Evolutionary conservation across 2,329 filamentous ascomycete genomes (phyloP), one percentile per base, ranked within the genome.

Genomic region (Pezicula carpinea): DNA sequence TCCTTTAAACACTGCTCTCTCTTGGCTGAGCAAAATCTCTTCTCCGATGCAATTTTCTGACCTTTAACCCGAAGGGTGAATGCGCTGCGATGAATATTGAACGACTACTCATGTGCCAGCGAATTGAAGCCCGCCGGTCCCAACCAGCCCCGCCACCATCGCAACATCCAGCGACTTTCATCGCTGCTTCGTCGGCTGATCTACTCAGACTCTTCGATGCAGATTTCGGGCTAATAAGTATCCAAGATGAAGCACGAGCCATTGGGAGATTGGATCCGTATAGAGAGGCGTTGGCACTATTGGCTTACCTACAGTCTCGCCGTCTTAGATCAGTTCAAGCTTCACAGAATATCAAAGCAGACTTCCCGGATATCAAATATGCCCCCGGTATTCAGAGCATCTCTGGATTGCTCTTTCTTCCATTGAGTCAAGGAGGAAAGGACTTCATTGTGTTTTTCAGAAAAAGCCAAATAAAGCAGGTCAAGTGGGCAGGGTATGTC

Each of bases 361-460:
- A 57, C 38, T 58, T 57, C 43, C 54, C 52, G 6, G 44, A 44
- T 17, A 46, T 59, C 6, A 44, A 45, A 1, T 49, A 48, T 23
- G 15, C 48, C 5, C 48, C 50, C 32, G 54, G 55, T 2, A 49
- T 59, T 15, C 38, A 50, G 6, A 44, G 26, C 5, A 48, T 59
- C 26, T 48, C 53, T n/a, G 56, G 57, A 1, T 36, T 58, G 4
- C 41, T 58, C 4, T 19, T 59, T 3, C 42, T 59, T n/a, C 57
- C 57, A 8, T 43, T 59, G 14, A 54, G 50, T 33, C 41, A 53
- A 14, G 51, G 50, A 18, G 54, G 51, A 8, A 48, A 48, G 40
- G 54, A 58, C 19, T 59, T 58, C 38, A 34, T 58, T n/a, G 51
- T 56, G 2, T 55, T 58, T 34, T 58, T 56, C 33, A 44, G 52